Conservation (phyloP, 345 rosid species). For the Euphorbia tirucalli region DNA sequence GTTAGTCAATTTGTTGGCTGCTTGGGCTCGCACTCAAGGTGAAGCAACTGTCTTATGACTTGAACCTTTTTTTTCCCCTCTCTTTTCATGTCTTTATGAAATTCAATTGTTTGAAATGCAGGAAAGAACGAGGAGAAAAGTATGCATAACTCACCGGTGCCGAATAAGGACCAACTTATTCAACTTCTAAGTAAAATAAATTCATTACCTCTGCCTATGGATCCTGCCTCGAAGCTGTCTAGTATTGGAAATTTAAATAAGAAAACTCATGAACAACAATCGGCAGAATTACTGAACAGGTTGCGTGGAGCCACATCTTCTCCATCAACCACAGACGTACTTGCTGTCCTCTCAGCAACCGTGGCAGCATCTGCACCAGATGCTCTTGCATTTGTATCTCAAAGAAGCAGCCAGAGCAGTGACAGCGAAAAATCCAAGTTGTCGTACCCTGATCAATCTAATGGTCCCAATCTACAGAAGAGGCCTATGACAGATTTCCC, state of each 20-base stretch:
- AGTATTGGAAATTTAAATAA: conserved; percentile 44
- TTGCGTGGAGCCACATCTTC: conserved; percentile 44
- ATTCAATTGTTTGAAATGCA: conserved; percentile 24
- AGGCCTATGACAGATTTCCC: conserved; percentile 41
- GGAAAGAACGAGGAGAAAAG: conserved; percentile 55
- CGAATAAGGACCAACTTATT: conserved; percentile 67
- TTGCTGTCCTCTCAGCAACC: conserved; percentile 67
- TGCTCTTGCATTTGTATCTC: conserved; percentile 51
- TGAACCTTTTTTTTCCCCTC: neutral
- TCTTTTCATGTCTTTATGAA: conserved; percentile 18
- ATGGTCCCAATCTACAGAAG: conserved; percentile 38
- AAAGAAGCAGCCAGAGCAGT: conserved; percentile 56
- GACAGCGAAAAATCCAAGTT: conserved; percentile 60
- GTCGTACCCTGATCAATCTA: conserved; percentile 38
- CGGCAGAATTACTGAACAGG: conserved; percentile 40
- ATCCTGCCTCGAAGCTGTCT: conserved; percentile 63
- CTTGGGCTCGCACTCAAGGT: conserved; percentile 74
- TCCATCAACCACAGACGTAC: conserved; percentile 71
- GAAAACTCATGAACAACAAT: conserved; percentile 41
- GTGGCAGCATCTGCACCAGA: conserved; percentile 62
- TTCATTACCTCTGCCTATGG: conserved; percentile 69
- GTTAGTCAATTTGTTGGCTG: conserved; percentile 63
- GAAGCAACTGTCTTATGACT: conserved; percentile 10
- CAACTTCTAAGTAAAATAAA: conserved; percentile 80
- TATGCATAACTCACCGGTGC: conserved; percentile 33